Evolutionary conservation across 1,284 basidiomycete species (phyloP).

Genomic region (Crucibulum parvulum): DNA sequence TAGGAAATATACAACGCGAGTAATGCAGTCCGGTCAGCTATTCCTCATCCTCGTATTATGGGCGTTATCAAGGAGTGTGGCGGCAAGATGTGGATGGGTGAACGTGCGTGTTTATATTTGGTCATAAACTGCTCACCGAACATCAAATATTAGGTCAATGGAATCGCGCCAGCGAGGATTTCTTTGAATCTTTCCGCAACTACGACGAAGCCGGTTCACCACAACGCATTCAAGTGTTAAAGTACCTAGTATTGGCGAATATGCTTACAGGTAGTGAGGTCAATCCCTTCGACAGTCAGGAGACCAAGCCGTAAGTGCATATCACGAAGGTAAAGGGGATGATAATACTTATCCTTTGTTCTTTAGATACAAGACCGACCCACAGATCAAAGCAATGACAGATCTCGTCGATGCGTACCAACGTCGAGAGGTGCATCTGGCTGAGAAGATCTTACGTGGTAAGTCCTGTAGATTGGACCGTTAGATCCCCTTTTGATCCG

Average conservation of each 20-base stretch:
- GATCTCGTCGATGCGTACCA: conserved; percentile 97
- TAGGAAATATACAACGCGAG: conserved; percentile 98
- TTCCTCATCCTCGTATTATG: conserved; percentile 98
- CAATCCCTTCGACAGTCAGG: conserved; percentile 99
- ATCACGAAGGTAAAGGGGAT: not conserved
- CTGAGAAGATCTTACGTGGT: conserved; percentile 94
- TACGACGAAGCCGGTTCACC: conserved; percentile 99
- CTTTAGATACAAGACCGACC: conserved; percentile 90
- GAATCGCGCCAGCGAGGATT: conserved; percentile 96
- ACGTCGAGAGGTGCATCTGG: conserved; percentile 92
- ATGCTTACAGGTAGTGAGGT: conserved; percentile 99
- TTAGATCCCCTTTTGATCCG: conserved; percentile 6
- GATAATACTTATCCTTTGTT: not conserved
- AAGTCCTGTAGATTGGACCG: conserved; percentile 5
- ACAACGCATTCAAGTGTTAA: conserved; percentile 96
- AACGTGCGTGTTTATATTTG: conserved; percentile 65
- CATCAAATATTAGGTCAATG: conserved; percentile 77
- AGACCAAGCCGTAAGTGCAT: conserved; percentile 89
- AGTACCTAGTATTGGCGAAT: conserved; percentile 97
- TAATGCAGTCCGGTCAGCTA: conserved; percentile 92
- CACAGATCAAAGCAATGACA: conserved; percentile 98
- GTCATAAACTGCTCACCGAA: not conserved
- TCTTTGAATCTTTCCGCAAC: conserved; percentile 98
- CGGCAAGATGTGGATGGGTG: conserved; percentile 99
- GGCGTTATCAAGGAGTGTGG: conserved; percentile 99